Conservation (phyloP, 345 rosid genomes). For the Hypericum perforatum region DNA sequence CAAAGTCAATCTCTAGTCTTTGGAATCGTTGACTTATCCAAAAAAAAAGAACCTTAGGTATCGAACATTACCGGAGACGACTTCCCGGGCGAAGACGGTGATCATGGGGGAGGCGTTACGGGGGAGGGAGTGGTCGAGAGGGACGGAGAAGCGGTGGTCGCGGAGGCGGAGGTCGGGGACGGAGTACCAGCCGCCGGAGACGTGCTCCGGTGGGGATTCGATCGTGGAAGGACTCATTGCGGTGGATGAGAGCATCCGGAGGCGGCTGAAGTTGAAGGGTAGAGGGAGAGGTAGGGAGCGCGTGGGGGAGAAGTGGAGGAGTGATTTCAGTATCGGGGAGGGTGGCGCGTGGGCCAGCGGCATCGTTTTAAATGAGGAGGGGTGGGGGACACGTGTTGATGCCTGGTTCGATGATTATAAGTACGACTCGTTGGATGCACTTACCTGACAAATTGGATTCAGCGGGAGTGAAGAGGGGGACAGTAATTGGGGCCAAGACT, state of each 20-base stretch:
- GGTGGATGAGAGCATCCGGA: slow-evolving; percentile 12
- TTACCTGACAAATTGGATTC: no score
- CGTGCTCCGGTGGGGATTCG: slow-evolving; percentile 33
- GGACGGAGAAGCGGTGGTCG: slow-evolving; percentile 67
- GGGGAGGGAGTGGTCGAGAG: slow-evolving; percentile 53
- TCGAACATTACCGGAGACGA: slow-evolving; percentile 47
- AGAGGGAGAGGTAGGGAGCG: slow-evolving; percentile 4
- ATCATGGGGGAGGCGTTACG: slow-evolving; percentile 37
- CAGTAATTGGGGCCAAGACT: no score
- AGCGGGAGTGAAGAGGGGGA: no score
- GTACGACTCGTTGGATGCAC: no score
- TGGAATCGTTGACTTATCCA: background rate
- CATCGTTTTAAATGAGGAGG: slow-evolving; percentile 13
- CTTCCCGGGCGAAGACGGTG: slow-evolving; percentile 71
- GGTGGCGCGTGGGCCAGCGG: slow-evolving; percentile 22
- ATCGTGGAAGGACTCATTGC: slow-evolving; percentile 27
- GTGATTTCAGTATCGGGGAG: slow-evolving; percentile 13
- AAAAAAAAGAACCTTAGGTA: background rate
- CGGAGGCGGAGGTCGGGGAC: slow-evolving; percentile 81
- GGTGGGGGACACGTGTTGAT: no score
- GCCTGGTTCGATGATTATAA: no score
- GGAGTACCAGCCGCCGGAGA: slow-evolving; percentile 53
- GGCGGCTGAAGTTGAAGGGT: slow-evolving; percentile 8
- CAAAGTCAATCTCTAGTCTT: background rate
- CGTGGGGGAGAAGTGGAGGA: slow-evolving; percentile 8